These are phyloP conservation scores for Combretum micranthum DNA, from an alignment of 345 rosid species.

Conservation along the genomic window DNA sequence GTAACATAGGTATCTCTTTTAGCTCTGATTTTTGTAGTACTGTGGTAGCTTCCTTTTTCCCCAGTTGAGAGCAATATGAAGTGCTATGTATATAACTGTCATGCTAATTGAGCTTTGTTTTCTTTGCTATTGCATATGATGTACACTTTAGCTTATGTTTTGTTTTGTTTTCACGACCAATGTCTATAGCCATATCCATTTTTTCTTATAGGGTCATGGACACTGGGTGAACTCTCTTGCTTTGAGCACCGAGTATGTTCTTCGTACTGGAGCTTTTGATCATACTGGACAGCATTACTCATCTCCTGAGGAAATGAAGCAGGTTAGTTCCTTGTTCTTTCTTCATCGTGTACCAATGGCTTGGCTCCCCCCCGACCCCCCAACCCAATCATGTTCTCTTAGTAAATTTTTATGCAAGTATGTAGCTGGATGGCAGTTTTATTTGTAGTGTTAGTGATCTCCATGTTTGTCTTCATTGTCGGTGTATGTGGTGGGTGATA, in stretches of 20 bases:
- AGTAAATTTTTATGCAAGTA: no score
- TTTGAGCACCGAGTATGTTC: conserved; percentile 88
- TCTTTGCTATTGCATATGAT: no score
- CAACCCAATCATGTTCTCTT: no score
- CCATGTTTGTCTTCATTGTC: no score
- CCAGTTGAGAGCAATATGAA: no score
- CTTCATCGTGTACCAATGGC: neutral
- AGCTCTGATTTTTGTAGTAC: no score
- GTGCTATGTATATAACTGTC: no score
- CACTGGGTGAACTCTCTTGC: conserved; percentile 99
- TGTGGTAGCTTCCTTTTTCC: no score
- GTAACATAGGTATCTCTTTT: conserved; percentile 21
- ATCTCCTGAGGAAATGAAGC: conserved; percentile 74
- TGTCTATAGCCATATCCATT: conserved; percentile 6
- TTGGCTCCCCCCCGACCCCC: neutral
- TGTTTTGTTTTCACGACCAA: neutral
- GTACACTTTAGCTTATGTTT: neutral
- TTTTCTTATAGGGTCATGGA: conserved; percentile 72
- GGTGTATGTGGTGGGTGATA: no score
- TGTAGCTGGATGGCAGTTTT: no score
- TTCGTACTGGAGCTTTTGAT: conserved; percentile 94
- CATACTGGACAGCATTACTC: conserved; percentile 75
- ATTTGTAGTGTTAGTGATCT: no score
- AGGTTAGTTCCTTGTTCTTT: conserved; percentile 30
- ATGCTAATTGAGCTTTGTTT: no score